Conservation (phyloP, 2,329 filamentous ascomycete genomes). For the Chaetoscypha palmicola region DNA sequence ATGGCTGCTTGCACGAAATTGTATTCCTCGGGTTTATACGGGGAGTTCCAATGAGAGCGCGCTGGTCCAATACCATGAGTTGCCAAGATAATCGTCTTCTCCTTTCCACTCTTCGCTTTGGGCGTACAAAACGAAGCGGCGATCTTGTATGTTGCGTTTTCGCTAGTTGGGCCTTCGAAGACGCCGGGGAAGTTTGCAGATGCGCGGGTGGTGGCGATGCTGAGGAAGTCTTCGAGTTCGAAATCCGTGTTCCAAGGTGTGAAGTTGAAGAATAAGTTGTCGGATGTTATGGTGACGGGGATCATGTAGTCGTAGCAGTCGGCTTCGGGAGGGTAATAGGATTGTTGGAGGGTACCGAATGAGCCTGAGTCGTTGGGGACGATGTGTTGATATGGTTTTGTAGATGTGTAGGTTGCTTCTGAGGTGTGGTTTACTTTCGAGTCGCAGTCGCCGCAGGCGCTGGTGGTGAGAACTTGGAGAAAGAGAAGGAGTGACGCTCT, state of each 20-base stretch:
- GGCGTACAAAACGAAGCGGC: neutral
- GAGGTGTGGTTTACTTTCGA: no score
- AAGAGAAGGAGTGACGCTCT: no score
- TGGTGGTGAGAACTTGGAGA: no score
- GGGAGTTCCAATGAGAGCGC: constrained; percentile 29
- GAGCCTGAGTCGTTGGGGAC: neutral
- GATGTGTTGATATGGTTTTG: no score
- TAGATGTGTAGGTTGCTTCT: no score
- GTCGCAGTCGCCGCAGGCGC: no score
- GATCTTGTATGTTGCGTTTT: neutral
- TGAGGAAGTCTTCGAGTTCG: neutral
- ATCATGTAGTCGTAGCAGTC: neutral
- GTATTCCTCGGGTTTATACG: constrained; percentile 24
- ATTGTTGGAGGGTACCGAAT: neutral
- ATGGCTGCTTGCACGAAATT: constrained; percentile 31
- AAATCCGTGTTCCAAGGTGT: neutral
- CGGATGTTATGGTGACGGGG: neutral
- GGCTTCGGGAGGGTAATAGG: neutral
- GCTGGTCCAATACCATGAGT: neutral
- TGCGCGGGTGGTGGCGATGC: neutral
- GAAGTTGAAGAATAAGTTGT: neutral
- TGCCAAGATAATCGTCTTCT: neutral
- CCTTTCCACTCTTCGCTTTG: neutral
- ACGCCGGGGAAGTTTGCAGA: neutral
- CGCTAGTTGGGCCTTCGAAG: neutral